Percentiles rank a stretch among this genome's conserved stretches.
phyloP scores from a whole-genome alignment of 1,284 basidiomycete species.

The Cronartium quercuum region DNA sequence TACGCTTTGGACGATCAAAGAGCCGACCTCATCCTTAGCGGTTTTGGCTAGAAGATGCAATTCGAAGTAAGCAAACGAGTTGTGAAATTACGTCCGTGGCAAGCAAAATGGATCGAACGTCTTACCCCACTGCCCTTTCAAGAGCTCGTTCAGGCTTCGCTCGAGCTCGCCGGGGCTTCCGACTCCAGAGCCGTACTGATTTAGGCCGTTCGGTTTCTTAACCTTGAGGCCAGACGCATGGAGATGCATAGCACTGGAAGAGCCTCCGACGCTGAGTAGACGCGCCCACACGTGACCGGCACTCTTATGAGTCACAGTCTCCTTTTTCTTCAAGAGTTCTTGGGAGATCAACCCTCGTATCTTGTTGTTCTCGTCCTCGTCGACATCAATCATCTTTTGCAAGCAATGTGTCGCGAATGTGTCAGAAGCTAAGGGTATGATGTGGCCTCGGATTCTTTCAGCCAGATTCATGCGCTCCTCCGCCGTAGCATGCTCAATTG shows the following conservation, averaged over 20 bases:
- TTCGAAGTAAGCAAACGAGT: not conserved
- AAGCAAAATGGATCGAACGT: not conserved
- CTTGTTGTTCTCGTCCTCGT: slow-evolving; percentile 33
- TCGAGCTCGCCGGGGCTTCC: slow-evolving; percentile 31
- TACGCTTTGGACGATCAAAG: slow-evolving; percentile 39
- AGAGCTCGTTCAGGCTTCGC: slow-evolving; percentile 22
- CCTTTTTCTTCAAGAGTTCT: slow-evolving; percentile 38
- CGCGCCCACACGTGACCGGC: slow-evolving; percentile 39
- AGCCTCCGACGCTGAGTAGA: slow-evolving; percentile 30
- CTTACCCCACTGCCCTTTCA: slow-evolving; percentile 39
- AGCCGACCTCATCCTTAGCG: slow-evolving; percentile 39
- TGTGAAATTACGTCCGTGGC: not conserved
- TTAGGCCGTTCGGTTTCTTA: slow-evolving; percentile 20
- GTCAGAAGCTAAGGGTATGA: slow-evolving; percentile 32
- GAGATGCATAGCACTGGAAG: slow-evolving; percentile 15
- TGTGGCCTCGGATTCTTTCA: slow-evolving; percentile 32
- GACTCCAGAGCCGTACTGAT: slow-evolving; percentile 34
- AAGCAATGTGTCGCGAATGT: slow-evolving; percentile 38
- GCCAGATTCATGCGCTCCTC: slow-evolving; percentile 23
- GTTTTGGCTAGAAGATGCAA: slow-evolving; percentile 18
- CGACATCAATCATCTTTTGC: slow-evolving; percentile 40
- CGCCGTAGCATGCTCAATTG: slow-evolving; percentile 39
- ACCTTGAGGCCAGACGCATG: slow-evolving; percentile 12
- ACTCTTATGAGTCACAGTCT: slow-evolving; percentile 40
- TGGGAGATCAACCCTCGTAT: slow-evolving; percentile 32